Percentiles rank a stretch among this genome's conserved stretches.
Evolutionary conservation across 2,329 filamentous ascomycete genomes (phyloP).

Genomic region (Trichoderma brevicompactum): DNA sequence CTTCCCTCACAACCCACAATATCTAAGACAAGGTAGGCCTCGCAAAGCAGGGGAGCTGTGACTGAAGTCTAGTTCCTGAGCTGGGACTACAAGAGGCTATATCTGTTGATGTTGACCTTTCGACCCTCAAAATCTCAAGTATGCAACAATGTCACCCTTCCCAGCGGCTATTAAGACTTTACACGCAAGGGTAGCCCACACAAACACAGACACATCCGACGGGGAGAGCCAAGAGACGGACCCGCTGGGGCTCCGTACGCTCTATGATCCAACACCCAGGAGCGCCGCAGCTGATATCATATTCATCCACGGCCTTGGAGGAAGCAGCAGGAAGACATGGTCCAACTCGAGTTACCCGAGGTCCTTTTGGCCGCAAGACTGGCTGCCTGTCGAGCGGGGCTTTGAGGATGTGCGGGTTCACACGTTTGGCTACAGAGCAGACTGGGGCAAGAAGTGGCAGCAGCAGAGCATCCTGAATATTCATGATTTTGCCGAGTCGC

Average conservation of each 20-base stretch:
- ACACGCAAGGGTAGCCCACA: not conserved
- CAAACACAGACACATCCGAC: slow-evolving; percentile 7
- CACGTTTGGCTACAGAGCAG: slow-evolving; percentile 22
- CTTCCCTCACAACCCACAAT: not conserved
- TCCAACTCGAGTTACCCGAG: slow-evolving; percentile 5
- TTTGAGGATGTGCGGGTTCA: slow-evolving; percentile 26
- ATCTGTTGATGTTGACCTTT: not conserved
- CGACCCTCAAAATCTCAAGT: not conserved
- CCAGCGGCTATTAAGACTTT: slow-evolving; percentile 11
- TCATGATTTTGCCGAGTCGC: slow-evolving; percentile 24
- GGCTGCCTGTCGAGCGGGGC: slow-evolving; percentile 19
- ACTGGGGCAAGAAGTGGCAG: slow-evolving; percentile 20
- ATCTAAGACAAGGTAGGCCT: not conserved
- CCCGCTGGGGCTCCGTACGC: slow-evolving; percentile 21
- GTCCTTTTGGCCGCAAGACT: slow-evolving; percentile 25
- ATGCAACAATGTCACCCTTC: slow-evolving; percentile 10
- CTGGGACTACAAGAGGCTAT: not conserved
- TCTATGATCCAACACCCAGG: slow-evolving; percentile 10
- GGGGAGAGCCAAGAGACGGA: not conserved
- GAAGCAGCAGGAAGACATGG: slow-evolving; percentile 26
- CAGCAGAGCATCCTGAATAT: slow-evolving; percentile 14
- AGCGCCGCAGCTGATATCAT: slow-evolving; percentile 14
- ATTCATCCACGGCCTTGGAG: slow-evolving; percentile 29
- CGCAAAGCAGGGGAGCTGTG: not conserved
- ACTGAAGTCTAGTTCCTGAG: not conserved